Percentiles rank a stretch among this genome's conserved stretches.
These are phyloP conservation scores for Thermothielavioides terrestris DNA, from an alignment of 495 filamentous ascomycete species.

Conservation along the genomic window DNA sequence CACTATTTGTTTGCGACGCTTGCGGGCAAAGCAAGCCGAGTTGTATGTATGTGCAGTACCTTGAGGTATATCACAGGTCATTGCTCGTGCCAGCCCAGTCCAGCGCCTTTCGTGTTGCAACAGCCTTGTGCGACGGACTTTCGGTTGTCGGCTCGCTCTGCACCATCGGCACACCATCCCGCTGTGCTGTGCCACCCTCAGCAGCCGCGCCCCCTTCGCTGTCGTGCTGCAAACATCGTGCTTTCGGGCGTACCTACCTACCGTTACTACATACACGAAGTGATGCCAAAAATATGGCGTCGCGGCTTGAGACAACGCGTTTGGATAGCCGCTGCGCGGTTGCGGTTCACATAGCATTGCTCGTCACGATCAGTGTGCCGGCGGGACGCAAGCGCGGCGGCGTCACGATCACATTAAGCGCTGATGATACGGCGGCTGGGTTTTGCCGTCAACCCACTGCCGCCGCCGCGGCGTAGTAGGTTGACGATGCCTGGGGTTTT, in stretches of 20 bases:
- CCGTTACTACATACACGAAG: too few species aligned
- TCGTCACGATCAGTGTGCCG: not conserved
- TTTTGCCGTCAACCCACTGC: not conserved
- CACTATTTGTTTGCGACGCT: too few species aligned
- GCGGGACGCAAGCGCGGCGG: not conserved
- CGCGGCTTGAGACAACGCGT: not conserved
- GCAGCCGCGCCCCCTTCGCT: not conserved
- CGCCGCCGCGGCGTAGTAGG: not conserved
- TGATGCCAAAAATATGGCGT: slow-evolving; percentile 8
- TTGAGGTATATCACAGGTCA: too few species aligned
- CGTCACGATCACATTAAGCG: slow-evolving; percentile 2
- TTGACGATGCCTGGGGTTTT: too few species aligned
- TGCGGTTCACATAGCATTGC: not conserved
- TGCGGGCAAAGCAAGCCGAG: too few species aligned
- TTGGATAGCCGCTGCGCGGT: slow-evolving; percentile 3
- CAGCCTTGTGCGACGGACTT: not conserved
- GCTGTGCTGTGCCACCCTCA: slow-evolving; percentile 14
- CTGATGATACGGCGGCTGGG: slow-evolving; percentile 4
- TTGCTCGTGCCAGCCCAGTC: too few species aligned
- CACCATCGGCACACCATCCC: not conserved
- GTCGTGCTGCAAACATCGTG: not conserved
- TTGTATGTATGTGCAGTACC: too few species aligned
- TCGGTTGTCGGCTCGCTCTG: slow-evolving; percentile 1
- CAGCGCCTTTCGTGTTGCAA: not conserved
- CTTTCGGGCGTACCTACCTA: too few species aligned